These are phyloP conservation scores for Mycena galopus DNA, from an alignment of 768 basidiomycete genomes.

Conservation along the genomic window DNA sequence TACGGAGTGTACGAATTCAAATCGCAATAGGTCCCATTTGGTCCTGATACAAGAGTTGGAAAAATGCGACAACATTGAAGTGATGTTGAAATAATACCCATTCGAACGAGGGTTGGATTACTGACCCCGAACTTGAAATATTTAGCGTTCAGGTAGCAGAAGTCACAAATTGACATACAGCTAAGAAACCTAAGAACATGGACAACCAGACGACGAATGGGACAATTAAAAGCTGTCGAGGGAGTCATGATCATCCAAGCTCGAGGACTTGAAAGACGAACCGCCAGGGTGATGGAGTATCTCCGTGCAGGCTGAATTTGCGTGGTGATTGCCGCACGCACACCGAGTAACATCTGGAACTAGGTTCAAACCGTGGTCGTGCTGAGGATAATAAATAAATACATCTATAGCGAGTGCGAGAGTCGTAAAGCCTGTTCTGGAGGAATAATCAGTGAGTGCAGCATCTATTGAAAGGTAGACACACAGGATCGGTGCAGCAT, in stretches of 20 bases:
- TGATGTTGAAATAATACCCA: slow-evolving; percentile 19
- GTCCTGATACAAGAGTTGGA: slow-evolving; percentile 16
- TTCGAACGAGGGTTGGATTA: slow-evolving; percentile 39
- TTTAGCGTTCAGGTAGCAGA: not conserved
- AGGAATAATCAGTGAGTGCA: not conserved
- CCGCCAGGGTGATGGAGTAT: slow-evolving; percentile 36
- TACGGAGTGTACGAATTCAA: slow-evolving; percentile 40
- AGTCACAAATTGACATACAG: slow-evolving; percentile 31
- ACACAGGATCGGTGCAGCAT: slow-evolving; percentile 49
- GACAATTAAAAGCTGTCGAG: slow-evolving; percentile 39
- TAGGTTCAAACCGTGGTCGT: not conserved
- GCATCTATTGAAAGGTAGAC: slow-evolving; percentile 13
- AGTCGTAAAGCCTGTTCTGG: slow-evolving; percentile 45
- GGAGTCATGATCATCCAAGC: not conserved
- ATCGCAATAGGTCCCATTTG: slow-evolving; percentile 49
- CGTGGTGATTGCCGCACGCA: slow-evolving; percentile 39
- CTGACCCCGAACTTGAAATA: slow-evolving; percentile 39
- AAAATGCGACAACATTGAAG: not conserved
- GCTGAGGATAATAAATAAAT: not conserved
- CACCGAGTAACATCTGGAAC: slow-evolving; percentile 45
- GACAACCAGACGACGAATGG: slow-evolving; percentile 46
- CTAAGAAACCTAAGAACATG: slow-evolving; percentile 40
- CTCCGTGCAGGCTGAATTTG: slow-evolving; percentile 36
- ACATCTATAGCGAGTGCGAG: slow-evolving; percentile 46
- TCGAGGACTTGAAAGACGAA: slow-evolving; percentile 26